Base-by-base conservation (phyloP, 2,329 filamentous ascomycete genomes). In the Metarhizium album region DNA sequence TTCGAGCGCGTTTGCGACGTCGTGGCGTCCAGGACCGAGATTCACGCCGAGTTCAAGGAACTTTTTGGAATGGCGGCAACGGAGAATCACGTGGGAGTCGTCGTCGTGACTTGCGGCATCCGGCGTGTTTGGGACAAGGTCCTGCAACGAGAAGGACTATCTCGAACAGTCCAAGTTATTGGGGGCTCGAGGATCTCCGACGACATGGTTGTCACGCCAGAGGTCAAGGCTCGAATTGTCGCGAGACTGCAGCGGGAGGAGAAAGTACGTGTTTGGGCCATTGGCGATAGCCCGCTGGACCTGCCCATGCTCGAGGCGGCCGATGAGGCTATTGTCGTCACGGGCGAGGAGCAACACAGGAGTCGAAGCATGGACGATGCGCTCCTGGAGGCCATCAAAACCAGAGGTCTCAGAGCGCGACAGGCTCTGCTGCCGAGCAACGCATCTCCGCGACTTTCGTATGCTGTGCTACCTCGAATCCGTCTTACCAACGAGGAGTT, bases 231-330 rank as follows among this genome's bases (percentile, higher is more conserved):
- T 2, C 57, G 57, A 0, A 42, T 83, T 23, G 75, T 80, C 1
- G 47, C 48, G 1, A 64, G 59, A 2, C 59, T 83, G 20, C 64
- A 62, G 48, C 24, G 65, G 0, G 18, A 18, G 0, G 54, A 71
- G 40, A 3, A 62, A 0, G 43, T 70, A 69, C 79, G 43, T 71
- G 74, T 82, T 18, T 74, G 67, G 60, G 80, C 77, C 0, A 79
- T 84, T 55, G 80, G 80, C n/a, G 79, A 83, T 56, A 79, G 80
- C 55, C 68, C 69, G 0, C 53, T 82, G 6, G 82, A 84, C 55
- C 38, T 84, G 18, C 61, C 65, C 0, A 85, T 85, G 81, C 55
- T 84, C 13, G 55, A 54, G 2, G 56, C 64, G 33, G 80, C 81
- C 0, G 62, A 83, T 55, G 52, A 73, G 51, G 74, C 79, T 0